These are phyloP conservation scores for Chaetomium strumarium DNA, from an alignment of 2,329 filamentous ascomycete species.

Conservation along the genomic window DNA sequence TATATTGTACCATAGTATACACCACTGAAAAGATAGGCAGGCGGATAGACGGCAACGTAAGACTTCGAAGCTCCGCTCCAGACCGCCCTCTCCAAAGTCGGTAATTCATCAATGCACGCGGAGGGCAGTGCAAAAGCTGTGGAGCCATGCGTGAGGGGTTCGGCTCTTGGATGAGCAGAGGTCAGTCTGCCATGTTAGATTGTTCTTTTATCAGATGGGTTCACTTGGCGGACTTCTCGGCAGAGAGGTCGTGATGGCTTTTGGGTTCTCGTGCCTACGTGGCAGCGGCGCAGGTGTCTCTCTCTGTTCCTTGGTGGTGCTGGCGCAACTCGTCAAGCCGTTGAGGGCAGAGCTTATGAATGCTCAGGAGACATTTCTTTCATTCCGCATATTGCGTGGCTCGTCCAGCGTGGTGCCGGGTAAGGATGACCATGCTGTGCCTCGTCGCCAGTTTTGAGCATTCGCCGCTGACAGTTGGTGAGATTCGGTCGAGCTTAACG, in stretches of 20 bases:
- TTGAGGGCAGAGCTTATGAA: no score
- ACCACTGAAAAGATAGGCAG: neutral
- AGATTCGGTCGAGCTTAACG: neutral
- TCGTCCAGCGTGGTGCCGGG: neutral
- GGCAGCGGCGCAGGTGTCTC: no score
- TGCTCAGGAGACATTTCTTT: neutral
- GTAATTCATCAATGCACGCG: neutral
- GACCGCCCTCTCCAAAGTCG: neutral
- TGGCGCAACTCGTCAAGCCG: no score
- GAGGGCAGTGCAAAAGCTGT: constrained; percentile 14
- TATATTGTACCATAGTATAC: constrained; percentile 4
- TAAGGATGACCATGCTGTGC: constrained; percentile 3
- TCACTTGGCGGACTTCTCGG: constrained; percentile 2
- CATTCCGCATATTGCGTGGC: neutral
- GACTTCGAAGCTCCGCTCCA: neutral
- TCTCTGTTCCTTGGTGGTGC: no score
- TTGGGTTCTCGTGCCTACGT: no score
- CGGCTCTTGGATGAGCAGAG: neutral
- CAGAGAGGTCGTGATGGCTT: neutral
- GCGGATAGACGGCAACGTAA: constrained; percentile 1
- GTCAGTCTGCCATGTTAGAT: neutral
- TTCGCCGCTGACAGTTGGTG: neutral
- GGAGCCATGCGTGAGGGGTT: constrained; percentile 4
- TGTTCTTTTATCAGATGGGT: neutral
- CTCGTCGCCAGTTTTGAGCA: neutral